Conservation (phyloP, 768 basidiomycete species). For the Mycena amicta region DNA sequence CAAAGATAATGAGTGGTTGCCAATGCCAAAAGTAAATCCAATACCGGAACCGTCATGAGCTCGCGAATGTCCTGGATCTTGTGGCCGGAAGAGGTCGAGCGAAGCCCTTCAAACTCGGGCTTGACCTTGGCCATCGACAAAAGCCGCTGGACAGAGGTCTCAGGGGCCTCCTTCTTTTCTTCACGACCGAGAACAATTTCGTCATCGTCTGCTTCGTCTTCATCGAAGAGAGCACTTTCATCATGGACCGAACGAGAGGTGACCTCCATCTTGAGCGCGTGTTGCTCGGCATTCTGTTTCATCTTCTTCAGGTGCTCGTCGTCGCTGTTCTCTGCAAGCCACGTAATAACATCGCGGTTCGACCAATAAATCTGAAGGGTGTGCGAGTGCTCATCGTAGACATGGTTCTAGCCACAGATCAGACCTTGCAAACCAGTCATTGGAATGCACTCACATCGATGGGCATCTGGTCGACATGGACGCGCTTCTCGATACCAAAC, state of each 20-base stretch:
- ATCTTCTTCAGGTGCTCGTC: conserved; percentile 96
- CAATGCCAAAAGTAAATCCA: background rate
- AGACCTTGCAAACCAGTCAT: background rate
- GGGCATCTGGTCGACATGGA: conserved; percentile 99
- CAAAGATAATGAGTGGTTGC: conserved; percentile 16
- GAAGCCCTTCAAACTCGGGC: conserved; percentile 84
- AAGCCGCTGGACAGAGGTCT: conserved; percentile 76
- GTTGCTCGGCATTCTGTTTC: conserved; percentile 89
- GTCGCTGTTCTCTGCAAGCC: conserved; percentile 93
- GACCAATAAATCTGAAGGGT: conserved; percentile 97
- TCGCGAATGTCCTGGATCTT: conserved; percentile 95
- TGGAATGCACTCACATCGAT: conserved; percentile 69
- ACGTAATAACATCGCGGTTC: conserved; percentile 87
- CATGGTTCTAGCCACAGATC: conserved; percentile 71
- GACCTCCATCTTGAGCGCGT: conserved; percentile 90
- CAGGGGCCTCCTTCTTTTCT: conserved; percentile 40
- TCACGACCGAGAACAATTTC: conserved; percentile 78
- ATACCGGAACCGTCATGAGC: conserved; percentile 88
- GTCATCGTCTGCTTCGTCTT: conserved; percentile 82
- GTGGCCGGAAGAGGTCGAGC: conserved; percentile 75
- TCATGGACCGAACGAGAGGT: conserved; percentile 83
- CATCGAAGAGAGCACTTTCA: conserved; percentile 86
- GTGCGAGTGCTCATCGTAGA: conserved; percentile 93
- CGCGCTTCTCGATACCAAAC: conserved; percentile 98
- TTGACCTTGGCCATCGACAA: conserved; percentile 75